Evolutionary conservation across 345 rosid species (phyloP), one percentile per base, ranked within the genome.

Genomic region (Pistacia vera): DNA sequence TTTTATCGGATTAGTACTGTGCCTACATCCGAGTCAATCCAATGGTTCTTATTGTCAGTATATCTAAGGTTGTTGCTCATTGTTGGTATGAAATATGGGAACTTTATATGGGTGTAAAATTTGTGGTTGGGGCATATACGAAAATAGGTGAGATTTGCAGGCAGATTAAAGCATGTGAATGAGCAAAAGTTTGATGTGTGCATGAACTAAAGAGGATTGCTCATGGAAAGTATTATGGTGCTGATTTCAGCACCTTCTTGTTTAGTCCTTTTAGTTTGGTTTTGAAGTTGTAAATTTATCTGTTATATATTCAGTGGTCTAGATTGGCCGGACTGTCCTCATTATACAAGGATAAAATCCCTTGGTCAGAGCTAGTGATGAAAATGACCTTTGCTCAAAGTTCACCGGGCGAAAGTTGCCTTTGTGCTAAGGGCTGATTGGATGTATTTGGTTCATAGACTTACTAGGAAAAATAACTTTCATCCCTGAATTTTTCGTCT

Each of bases 191-290:
- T n/a, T 72, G 20, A 28, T 62, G 52, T 52, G 59, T 18, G 68
- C 70, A 63, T 79, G 77, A 54, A 57, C 68, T 41, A 5, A 51
- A 25, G 73, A 69, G 75, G 51, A 77, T 28, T 66, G 57, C 79
- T 66, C 81, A 56, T 80, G 81, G 55, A 60, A 59, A 73, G 75
- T 76, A 81, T 74, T 5, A 38, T 30, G 68, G n/a, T 10, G 74
- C 66, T 38, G 52, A 67, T 73, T 75, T 60, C 61, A 30, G 60
- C n/a, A n/a, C n/a, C n/a, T 41, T 16, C 57, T 48, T 52, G 8
- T 30, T 44, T 44, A 25, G 1, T 11, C 28, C 76, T 30, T 10
- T 30, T 17, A 18, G 52, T 4, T 44, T 46, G 46, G 66, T 44
- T 61, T 63, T 60, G 49, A 59, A 44, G 41, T 28, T 14, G 25